Conservation (phyloP, 1,284 basidiomycete genomes). For the Pseudozyma hubeiensis region DNA sequence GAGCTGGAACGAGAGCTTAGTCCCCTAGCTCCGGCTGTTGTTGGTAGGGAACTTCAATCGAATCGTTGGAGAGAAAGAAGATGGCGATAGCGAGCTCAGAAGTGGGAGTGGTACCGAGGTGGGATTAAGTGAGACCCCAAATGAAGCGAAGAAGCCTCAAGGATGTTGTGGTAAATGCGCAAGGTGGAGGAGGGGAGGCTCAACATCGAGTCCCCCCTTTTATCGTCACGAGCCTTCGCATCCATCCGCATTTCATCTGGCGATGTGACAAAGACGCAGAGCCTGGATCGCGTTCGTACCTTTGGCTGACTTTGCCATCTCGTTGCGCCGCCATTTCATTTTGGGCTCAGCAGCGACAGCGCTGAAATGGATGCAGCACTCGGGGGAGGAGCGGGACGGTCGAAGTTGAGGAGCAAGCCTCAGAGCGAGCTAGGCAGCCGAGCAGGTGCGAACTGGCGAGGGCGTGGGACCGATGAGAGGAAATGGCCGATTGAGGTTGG, state of each 20-base stretch:
- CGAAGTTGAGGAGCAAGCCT: not conserved
- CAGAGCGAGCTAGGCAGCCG: not conserved
- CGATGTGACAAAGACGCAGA: not conserved
- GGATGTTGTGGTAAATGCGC: not conserved
- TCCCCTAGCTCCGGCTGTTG: not conserved
- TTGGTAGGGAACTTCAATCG: too few relatives aligned
- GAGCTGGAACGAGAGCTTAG: too few relatives aligned
- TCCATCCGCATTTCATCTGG: not conserved
- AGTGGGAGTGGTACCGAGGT: not conserved
- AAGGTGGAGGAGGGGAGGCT: not conserved
- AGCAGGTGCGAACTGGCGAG: not conserved
- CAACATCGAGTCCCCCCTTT: not conserved
- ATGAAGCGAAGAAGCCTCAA: constrained; percentile 10
- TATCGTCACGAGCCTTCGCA: not conserved
- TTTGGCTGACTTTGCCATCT: not conserved
- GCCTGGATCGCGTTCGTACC: not conserved
- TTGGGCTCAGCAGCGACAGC: not conserved
- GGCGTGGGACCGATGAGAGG: not conserved
- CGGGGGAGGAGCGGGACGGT: not conserved
- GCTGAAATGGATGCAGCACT: not conserved
- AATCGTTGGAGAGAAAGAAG: not conserved
- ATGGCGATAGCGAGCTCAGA: not conserved
- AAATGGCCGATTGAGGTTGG: not conserved
- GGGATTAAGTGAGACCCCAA: not conserved
- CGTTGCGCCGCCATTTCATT: not conserved